phyloP scores from a whole-genome alignment of 768 basidiomycete genomes.

The Auricularia heimuer region DNA sequence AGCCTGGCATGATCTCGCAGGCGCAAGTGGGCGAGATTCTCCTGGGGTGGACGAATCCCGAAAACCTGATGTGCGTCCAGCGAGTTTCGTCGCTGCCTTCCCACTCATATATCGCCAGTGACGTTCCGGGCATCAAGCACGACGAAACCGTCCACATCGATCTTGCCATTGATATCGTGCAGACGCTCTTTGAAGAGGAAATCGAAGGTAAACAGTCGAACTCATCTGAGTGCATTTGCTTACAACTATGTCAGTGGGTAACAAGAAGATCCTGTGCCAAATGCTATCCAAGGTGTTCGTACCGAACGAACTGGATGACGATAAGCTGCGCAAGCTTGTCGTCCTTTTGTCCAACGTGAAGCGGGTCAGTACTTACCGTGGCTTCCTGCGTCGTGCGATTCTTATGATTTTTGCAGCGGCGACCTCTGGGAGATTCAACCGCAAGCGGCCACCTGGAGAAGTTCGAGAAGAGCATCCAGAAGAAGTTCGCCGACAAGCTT shows the following conservation, averaged over 20 bases:
- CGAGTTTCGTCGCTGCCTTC: conserved; percentile 1
- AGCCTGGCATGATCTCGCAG: conserved; percentile 62
- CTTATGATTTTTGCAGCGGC: conserved; percentile 35
- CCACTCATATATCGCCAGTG: conserved; percentile 20
- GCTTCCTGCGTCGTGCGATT: conserved; percentile 11
- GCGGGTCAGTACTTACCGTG: conserved; percentile 31
- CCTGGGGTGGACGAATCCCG: conserved; percentile 82
- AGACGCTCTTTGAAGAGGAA: conserved; percentile 36
- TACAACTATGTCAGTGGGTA: conserved; percentile 35
- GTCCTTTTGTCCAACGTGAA: conserved; percentile 51
- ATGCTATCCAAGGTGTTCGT: conserved; percentile 54
- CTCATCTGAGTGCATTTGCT: neutral
- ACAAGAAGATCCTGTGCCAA: conserved; percentile 54
- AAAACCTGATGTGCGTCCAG: conserved; percentile 48
- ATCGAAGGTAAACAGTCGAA: conserved; percentile 38
- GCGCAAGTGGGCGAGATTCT: conserved; percentile 70
- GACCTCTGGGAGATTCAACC: conserved; percentile 46
- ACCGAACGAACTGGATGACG: conserved; percentile 61
- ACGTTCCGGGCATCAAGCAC: conserved; percentile 28
- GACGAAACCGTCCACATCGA: conserved; percentile 45
- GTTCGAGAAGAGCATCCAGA: conserved; percentile 56
- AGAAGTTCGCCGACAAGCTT: conserved; percentile 63
- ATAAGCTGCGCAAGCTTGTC: conserved; percentile 53
- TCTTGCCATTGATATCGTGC: conserved; percentile 48
- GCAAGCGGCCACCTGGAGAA: conserved; percentile 61